Evolutionary conservation across 306 rosid species (phyloP).

Genomic region (Aeschynomene evenia): DNA sequence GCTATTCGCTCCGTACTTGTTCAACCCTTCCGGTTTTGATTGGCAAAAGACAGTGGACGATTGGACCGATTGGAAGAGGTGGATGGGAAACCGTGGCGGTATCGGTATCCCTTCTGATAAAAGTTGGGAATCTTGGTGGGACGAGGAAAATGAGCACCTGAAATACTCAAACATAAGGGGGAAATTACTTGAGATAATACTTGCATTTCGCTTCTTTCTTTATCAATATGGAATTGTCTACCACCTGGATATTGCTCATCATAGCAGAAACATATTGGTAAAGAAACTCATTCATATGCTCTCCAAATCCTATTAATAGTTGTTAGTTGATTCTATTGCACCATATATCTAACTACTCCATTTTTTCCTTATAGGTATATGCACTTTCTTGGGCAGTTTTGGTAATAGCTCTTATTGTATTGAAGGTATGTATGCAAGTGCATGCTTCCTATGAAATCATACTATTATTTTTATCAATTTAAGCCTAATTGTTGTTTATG

Average conservation of each 20-base stretch:
- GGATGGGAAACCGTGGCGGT: constrained; percentile 99
- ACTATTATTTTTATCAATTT: background rate
- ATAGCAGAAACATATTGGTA: constrained; percentile 69
- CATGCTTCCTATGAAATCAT: background rate
- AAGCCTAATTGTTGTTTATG: constrained; percentile 7
- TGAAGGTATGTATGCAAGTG: constrained; percentile 79
- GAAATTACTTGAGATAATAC: constrained; percentile 73
- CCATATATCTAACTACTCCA: constrained; percentile 30
- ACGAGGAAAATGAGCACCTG: constrained; percentile 87
- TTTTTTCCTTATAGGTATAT: constrained; percentile 56
- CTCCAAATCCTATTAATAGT: constrained; percentile 17
- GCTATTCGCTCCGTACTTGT: constrained; percentile 96
- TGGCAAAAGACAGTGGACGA: constrained; percentile 99
- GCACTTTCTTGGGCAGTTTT: constrained; percentile 89
- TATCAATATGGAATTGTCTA: constrained; percentile 93
- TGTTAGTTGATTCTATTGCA: constrained; percentile 9
- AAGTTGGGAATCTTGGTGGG: constrained; percentile 99
- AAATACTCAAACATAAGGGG: constrained; percentile 75
- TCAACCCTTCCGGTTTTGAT: constrained; percentile 92
- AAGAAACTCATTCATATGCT: constrained; percentile 24
- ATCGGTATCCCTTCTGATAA: constrained; percentile 78
- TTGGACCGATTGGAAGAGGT: constrained; percentile 96
- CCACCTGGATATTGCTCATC: constrained; percentile 83
- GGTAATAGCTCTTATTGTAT: constrained; percentile 59
- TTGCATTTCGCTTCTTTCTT: constrained; percentile 79